Conservation (phyloP, 371 early-diverging fungal species). For the Apophysomyces variabilis region DNA sequence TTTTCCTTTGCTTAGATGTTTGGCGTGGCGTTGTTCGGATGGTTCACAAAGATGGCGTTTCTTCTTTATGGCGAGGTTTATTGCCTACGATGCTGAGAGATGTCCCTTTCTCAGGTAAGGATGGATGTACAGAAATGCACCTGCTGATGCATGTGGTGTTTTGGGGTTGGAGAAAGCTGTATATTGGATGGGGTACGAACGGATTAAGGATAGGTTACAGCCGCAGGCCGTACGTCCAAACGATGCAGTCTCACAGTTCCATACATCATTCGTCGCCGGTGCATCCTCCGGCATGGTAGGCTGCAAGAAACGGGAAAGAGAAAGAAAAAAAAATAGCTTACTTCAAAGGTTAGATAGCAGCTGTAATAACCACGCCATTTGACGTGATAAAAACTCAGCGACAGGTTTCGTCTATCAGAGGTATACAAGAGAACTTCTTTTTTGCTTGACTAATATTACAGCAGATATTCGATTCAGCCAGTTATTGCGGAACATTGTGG, state of each 20-base stretch:
- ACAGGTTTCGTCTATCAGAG: constrained; percentile 52
- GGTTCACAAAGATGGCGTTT: constrained; percentile 65
- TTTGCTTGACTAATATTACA: not conserved
- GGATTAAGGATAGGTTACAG: constrained; percentile 44
- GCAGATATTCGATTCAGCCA: constrained; percentile 29
- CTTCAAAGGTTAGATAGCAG: constrained; percentile 67
- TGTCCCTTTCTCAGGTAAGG: constrained; percentile 48
- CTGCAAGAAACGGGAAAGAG: not conserved
- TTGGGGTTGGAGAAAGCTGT: constrained; percentile 52
- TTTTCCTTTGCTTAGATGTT: constrained; percentile 37
- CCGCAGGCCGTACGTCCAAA: not conserved
- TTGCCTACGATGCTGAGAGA: constrained; percentile 54
- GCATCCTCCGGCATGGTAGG: constrained; percentile 78
- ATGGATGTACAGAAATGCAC: not conserved
- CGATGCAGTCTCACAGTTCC: constrained; percentile 47
- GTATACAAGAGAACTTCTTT: not conserved
- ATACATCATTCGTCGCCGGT: constrained; percentile 73
- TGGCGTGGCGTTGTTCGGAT: constrained; percentile 66
- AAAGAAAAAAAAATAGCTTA: not conserved
- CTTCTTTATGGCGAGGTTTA: constrained; percentile 80
- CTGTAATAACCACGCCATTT: constrained; percentile 93
- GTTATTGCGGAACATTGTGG: constrained; percentile 28
- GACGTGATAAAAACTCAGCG: constrained; percentile 95
- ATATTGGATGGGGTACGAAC: constrained; percentile 95
- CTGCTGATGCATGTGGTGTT: constrained; percentile 3